A percentile compares a stretch with the other conserved stretches of the same genome.
Conservation (phyloP, 2,329 filamentous ascomycete genomes). For the Colletotrichum musae region DNA sequence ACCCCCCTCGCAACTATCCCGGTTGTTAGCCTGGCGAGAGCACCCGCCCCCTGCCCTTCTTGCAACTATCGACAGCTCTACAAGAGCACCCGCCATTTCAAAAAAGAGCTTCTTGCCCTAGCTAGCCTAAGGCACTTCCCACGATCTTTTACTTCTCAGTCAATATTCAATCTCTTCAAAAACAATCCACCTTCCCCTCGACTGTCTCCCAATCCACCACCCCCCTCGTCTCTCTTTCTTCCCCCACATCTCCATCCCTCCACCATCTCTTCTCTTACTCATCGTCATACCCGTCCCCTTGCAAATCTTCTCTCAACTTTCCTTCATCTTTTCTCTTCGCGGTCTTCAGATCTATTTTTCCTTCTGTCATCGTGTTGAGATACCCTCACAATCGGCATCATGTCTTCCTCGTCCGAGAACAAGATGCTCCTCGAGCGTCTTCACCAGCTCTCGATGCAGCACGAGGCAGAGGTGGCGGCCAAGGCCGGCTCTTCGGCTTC, state of each 20-base stretch:
- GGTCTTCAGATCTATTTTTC: neutral
- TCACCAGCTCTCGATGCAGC: constrained; percentile 26
- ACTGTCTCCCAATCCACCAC: neutral
- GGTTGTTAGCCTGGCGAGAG: neutral
- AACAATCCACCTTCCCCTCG: neutral
- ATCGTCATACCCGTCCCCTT: neutral
- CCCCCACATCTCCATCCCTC: constrained; percentile 1
- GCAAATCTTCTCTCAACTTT: neutral
- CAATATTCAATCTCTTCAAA: neutral
- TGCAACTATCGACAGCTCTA: neutral
- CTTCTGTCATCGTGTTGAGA: neutral
- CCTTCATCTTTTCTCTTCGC: constrained; percentile 1
- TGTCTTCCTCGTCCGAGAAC: constrained; percentile 24
- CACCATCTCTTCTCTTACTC: constrained; percentile 6
- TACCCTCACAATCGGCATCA: neutral
- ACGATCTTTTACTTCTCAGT: constrained; percentile 7
- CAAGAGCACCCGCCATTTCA: neutral
- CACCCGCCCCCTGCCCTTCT: neutral
- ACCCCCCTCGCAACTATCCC: neutral
- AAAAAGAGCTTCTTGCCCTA: constrained; percentile 9
- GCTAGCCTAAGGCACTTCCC: constrained; percentile 12
- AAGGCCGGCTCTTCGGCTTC: constrained; percentile 14
- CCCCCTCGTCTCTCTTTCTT: neutral
- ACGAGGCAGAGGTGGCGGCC: constrained; percentile 29
- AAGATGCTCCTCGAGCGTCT: constrained; percentile 34